Evolutionary conservation across 116 monocot species (phyloP), one percentile per base, ranked within the genome.

Genomic region (Iris pallida): DNA sequence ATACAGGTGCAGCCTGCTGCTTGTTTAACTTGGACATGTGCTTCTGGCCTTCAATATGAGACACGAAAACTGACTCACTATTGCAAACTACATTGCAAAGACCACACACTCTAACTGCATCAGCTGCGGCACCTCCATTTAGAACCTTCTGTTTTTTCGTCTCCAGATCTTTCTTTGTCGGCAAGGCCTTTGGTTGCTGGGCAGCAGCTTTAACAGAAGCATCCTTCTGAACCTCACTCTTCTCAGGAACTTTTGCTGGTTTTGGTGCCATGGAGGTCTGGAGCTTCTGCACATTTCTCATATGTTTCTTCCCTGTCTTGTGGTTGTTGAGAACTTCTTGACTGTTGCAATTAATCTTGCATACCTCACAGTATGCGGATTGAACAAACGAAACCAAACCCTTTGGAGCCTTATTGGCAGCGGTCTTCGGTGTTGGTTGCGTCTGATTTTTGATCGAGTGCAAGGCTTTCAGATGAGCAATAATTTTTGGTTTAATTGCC

Each of bases 1-100:
- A 30, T 30, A 1, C 30, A 30, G 30, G 30, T 30, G 30, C 30
- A 30, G 30, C 30, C 30, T 30, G 30, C 30, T 73, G 79, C 42
- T 81, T 77, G 68, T 77, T 88, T 19, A 82, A 30, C 79, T 73
- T 84, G 7, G 74, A 40, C 16, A 57, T 52, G 54, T 86, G 93
- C 64, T 77, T 89, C 53, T 81, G 64, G 3, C 89, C 86, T 5
- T 47, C 57, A 17, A 85, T 46, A 71, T 89, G 89, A 30, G 14
- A 73, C 13, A 70, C 47, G 3, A 76, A 83, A 0, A 89, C 92
- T 0, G 12, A 46, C 19, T 83, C 63, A 6, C 88, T 84, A 58
- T 84, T 88, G 75, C 75, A 71, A 7, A 71, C 80, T 16, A 80
- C 53, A 15, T 80, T 75, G 51, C 75, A 75, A 4, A 65, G 42